Percentiles rank a stretch among this genome's conserved stretches.
Evolutionary conservation across 306 rosid species (phyloP).

Genomic region (Vigna reflexopilosa): DNA sequence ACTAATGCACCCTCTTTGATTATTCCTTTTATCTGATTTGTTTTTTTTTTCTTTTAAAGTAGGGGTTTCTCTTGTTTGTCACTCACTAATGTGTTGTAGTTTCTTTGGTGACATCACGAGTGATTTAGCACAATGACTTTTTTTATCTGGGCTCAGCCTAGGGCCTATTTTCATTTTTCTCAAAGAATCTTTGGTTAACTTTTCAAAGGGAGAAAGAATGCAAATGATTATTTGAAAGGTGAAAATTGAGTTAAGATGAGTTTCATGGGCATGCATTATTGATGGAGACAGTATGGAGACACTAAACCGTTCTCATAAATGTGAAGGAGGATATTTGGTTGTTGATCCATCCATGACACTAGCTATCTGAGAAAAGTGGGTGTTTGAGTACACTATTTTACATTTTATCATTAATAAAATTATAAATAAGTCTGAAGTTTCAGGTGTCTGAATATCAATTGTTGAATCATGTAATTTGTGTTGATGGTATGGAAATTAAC

Average conservation of each 20-base stretch:
- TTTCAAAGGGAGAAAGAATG: neutral
- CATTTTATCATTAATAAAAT: neutral
- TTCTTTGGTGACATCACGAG: neutral
- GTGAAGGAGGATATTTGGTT: neutral
- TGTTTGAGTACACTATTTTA: neutral
- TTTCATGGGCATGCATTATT: neutral
- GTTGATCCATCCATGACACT: neutral
- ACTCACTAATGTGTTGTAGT: neutral
- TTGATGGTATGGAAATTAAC: neutral
- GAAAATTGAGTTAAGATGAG: neutral
- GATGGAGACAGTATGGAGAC: neutral
- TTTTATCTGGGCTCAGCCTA: neutral
- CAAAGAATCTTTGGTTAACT: neutral
- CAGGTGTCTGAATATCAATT: neutral
- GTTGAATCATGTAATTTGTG: neutral
- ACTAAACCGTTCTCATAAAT: neutral
- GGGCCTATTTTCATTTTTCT: neutral
- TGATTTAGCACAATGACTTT: neutral
- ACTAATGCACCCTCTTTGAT: neutral
- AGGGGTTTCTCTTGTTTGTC: neutral
- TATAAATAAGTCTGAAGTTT: neutral
- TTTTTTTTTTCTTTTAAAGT: neutral
- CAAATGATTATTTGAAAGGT: slow-evolving; percentile 4
- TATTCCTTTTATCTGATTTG: neutral
- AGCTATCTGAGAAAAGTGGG: neutral